Conservation (phyloP, 768 basidiomycete species). For the Leccinum pellstonianum region DNA sequence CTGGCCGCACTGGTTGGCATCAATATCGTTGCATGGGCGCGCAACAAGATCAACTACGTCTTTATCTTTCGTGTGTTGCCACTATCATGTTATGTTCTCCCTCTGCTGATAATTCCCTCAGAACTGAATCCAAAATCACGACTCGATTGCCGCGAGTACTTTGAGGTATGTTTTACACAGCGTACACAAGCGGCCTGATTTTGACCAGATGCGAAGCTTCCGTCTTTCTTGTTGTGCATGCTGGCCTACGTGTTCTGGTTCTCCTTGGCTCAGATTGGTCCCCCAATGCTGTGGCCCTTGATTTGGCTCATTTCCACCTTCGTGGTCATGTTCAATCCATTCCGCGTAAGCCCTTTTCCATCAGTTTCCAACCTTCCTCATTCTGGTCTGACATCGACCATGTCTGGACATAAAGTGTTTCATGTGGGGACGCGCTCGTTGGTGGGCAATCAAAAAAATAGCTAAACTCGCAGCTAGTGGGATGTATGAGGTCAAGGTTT, state of each 20-base stretch:
- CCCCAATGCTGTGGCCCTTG: conserved; percentile 76
- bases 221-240: conserved; percentile 67
- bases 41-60: conserved; percentile 83
- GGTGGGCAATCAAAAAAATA: conserved; percentile 74
- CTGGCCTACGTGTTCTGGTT: conserved; percentile 84
- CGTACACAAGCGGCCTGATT: background rate
- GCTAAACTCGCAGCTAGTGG: conserved; percentile 70
- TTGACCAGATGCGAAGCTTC: conserved; percentile 52
- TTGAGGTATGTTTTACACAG: conserved; percentile 47
- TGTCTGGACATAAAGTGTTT: conserved; percentile 46
- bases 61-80: conserved; percentile 76
- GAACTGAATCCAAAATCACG: conserved; percentile 70
- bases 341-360: conserved; percentile 47
- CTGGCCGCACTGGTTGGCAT: conserved; percentile 76
- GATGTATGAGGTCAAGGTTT: conserved; percentile 69
- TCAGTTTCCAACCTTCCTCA: background rate
- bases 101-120: conserved; percentile 26
- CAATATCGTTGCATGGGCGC: conserved; percentile 77
- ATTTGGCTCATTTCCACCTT: conserved; percentile 72
- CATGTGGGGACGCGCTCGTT: conserved; percentile 43
- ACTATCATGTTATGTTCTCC: background rate
- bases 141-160: conserved; percentile 77
- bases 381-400: background rate
- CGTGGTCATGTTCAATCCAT: conserved; percentile 69
- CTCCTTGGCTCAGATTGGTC: conserved; percentile 68